These are phyloP conservation scores for Plasmodium coatneyi DNA, from an alignment of 169 alveolate genomes.

Conservation along the genomic window DNA sequence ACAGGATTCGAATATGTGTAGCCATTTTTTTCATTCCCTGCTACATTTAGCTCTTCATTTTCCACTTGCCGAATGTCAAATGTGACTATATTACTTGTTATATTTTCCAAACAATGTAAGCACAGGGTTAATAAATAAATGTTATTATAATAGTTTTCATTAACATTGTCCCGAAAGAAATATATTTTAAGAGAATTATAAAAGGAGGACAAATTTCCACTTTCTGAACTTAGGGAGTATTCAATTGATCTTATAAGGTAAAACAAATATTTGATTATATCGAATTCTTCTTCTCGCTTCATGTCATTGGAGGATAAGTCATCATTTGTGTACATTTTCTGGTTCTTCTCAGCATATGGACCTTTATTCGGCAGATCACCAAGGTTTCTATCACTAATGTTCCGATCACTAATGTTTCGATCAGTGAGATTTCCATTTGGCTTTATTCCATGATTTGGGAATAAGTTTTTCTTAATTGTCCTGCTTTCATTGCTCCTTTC, in stretches of 20 bases:
- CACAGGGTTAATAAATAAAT: conserved; percentile 72
- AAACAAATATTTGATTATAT: conserved; percentile 70
- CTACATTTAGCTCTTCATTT: conserved; percentile 41
- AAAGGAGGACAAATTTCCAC: conserved; percentile 69
- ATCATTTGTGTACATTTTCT: conserved; percentile 52
- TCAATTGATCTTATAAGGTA: conserved; percentile 69
- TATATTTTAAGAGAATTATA: conserved; percentile 58
- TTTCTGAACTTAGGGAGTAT: conserved; percentile 70
- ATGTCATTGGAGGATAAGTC: conserved; percentile 40
- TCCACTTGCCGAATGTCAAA: conserved; percentile 61
- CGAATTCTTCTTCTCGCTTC: conserved; percentile 73
- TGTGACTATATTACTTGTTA: conserved; percentile 68
- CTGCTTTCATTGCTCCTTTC: conserved; percentile 67
- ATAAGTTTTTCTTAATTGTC: conserved; percentile 49
- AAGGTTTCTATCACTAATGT: neutral
- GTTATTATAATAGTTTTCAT: conserved; percentile 71
- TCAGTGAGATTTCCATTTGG: conserved; percentile 22
- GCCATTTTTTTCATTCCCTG: conserved; percentile 19
- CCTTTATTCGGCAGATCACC: conserved; percentile 42
- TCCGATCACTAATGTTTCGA: conserved; percentile 8
- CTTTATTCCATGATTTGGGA: conserved; percentile 16
- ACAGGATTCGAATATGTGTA: neutral
- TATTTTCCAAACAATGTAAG: conserved; percentile 75
- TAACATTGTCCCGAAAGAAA: conserved; percentile 67
- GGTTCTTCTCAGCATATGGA: conserved; percentile 52